Base-by-base conservation (phyloP, 352 stramenopile species). In the Phytopythium vexans region DNA sequence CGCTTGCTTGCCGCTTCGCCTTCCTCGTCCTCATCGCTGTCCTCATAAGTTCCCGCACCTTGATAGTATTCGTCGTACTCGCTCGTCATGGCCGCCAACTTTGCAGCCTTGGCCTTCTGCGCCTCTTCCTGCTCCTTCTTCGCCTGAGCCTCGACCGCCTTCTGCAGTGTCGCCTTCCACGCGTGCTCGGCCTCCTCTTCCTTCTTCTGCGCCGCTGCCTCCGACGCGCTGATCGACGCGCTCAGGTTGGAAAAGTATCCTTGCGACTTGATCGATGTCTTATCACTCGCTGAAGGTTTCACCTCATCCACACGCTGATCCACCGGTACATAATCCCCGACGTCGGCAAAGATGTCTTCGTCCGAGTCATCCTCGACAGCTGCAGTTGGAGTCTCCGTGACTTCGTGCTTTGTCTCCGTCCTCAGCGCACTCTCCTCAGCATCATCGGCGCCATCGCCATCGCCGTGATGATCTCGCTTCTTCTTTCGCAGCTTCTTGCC, bases 261-360 rank as follows among this genome's bases (percentile, higher is more conserved):
- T 9, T 50, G 35, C 7, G 64, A 59, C 45, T 67, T 70, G 11
- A 64, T 47, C 2, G 39, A 33, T 7, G 60, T 45, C 11, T 65
- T 62, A 32, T 64, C 64, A 1, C 37, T 35, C 11, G 15, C 34
- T 1, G 55, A 51, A n/a, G 44, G 6, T 1, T 53, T 49, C 6
- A 60, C 27, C 15, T 66, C 58, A 15, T 72, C 63, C 6, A 40
- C 39, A 7, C 78, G 76, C 36, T 74, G 62, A n/a, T 88, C 71
- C 1, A 87, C 69, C 1, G 82, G 82, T 4, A 92, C 64, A 49
- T 90, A 90, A 15, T 89, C 77, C 2, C 77, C 77, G 10, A 76
- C 77, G 21, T 90, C 74, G 1, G 75, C 70, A 42, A 92, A 92
- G 9, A 92, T 92, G 58, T 90, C 78, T 55, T 89, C 77, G 6